Conservation (phyloP, 1,284 basidiomycete species). For the Mycosarcoma maydis region DNA sequence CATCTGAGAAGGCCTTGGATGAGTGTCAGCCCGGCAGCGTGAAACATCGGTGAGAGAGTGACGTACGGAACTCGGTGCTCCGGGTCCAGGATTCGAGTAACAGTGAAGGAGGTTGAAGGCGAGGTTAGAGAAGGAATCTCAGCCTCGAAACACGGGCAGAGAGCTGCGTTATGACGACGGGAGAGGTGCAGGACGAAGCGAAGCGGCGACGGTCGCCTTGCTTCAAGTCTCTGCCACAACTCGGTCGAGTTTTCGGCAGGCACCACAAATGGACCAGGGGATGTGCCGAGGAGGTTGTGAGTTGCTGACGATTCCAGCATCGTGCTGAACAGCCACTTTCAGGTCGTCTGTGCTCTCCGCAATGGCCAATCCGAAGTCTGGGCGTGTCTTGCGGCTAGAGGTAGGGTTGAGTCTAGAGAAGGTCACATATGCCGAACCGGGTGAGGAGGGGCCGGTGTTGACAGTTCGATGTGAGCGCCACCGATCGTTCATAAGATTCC, state of each 20-base stretch:
- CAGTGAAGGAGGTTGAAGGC: not conserved
- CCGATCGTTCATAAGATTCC: too few relatives aligned
- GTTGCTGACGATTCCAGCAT: not conserved
- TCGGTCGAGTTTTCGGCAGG: not conserved
- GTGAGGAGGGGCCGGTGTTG: too few relatives aligned
- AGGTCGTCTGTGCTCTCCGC: too few relatives aligned
- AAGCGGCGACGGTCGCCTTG: slow-evolving; percentile 14
- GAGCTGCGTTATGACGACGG: slow-evolving; percentile 19
- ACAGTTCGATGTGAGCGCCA: too few relatives aligned
- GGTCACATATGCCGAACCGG: too few relatives aligned
- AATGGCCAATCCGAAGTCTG: too few relatives aligned
- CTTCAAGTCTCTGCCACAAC: slow-evolving; percentile 19
- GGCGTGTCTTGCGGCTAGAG: too few relatives aligned
- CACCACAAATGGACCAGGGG: not conserved
- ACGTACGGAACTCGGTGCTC: slow-evolving; percentile 40
- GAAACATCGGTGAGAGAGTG: slow-evolving; percentile 28
- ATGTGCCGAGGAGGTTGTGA: not conserved
- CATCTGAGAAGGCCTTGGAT: slow-evolving; percentile 36
- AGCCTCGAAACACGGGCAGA: slow-evolving; percentile 32
- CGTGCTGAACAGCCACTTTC: not conserved
- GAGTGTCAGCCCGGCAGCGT: slow-evolving; percentile 9
- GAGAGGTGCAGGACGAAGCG: slow-evolving; percentile 30
- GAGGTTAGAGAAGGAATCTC: not conserved
- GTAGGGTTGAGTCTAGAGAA: too few relatives aligned
- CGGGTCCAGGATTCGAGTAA: slow-evolving; percentile 42